Base-by-base conservation (phyloP, 169 alveolate genomes). In the Plasmodium ovale region DNA sequence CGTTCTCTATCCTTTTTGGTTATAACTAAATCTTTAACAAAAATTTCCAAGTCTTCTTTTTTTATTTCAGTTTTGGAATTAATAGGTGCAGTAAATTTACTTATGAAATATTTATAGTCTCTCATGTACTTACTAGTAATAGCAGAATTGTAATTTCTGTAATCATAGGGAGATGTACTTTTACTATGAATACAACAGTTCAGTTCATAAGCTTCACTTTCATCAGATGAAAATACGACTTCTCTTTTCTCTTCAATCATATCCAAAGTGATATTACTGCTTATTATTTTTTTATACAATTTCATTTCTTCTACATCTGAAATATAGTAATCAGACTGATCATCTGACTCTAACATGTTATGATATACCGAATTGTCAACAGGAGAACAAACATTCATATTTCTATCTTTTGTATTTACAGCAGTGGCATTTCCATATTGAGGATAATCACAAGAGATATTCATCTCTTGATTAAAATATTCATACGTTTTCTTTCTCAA, bases 181-280 rank as follows among this genome's bases (percentile, higher is more conserved):
- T 79, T 79, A 33, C 89, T 79, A 51, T 79, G 79, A 35, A 79
- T 79, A 56, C 82, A 79, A 79, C 84, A 33, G n/a, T 64, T 49
- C 51, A 79, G 65, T 79, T 79, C 89, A 68, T 64, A 79, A 10
- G 68, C 89, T 79, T 79, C 89, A n/a, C 89, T 79, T 79, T 79
- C 89, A 56, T 79, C 89, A 3, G 89, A 64, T 9, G 87, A 58
- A 73, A 47, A 73, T 35, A 31, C 72, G 42, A 44, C 14, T 4
- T 59, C 87, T 25, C 10, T 73, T 21, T 58, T 47, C 6, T 73
- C 64, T 27, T 73, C 87, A 31, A 73, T 42, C 35, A 73, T 12
- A 19, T 44, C 35, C 21, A 31, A 25, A 31, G 25, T n/a, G 6
- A 2, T 25, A 7, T 73, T 73, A 37, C 49, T 21, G 9, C 33